Evolutionary conservation across 345 rosid species (phyloP), one percentile per base, ranked within the genome.

Genomic region (Euclidium syriacum): DNA sequence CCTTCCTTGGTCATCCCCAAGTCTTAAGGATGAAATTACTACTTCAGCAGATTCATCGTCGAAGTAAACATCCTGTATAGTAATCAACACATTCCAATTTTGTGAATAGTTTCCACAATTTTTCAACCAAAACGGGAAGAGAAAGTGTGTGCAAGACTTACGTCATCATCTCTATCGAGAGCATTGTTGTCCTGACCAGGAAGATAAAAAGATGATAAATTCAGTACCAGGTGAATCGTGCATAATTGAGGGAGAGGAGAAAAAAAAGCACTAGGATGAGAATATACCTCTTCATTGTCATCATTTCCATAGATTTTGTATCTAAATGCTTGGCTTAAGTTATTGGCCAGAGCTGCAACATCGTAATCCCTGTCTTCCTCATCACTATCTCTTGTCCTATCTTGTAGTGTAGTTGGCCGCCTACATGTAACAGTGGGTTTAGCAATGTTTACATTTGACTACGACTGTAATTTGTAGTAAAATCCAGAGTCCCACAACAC

Each of bases 21-120:
- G 94, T 79, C 98, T 77, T 72, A 95, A 67, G 56, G 99, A 95
- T 62, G 99, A 90, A 73, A 95, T 86, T 46, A 95, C 98, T 20
- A 95, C 96, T 79, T 90, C 99, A 19, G 99, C 96, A 42, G 97
- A 88, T 76, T 90, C 99, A 69, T 95, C 98, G 56, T 95, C 98
- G 43, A 90, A 95, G 83, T 86, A 90, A 17, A 95, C 91, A 77
- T 95, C 96, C 99, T 95, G 89, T 67, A 78, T 41, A 30, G 33
- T 50, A 44, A 60, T 11, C 19, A 65, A 51, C 57, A 43, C 36
- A 50, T 32, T 52, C 39, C 65, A 47, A 53, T 4, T 40, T 35
- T n/a, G 25, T 20, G 2, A 1, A 49, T 2, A 15, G 51, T 10
- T 42, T 27, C 32, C 50, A 26, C 7, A 9, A 58, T 22, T 35